Evolutionary conservation across 768 basidiomycete genomes (phyloP), one percentile per base, ranked within the genome.

Genomic region (Mycena albidolilacea): DNA sequence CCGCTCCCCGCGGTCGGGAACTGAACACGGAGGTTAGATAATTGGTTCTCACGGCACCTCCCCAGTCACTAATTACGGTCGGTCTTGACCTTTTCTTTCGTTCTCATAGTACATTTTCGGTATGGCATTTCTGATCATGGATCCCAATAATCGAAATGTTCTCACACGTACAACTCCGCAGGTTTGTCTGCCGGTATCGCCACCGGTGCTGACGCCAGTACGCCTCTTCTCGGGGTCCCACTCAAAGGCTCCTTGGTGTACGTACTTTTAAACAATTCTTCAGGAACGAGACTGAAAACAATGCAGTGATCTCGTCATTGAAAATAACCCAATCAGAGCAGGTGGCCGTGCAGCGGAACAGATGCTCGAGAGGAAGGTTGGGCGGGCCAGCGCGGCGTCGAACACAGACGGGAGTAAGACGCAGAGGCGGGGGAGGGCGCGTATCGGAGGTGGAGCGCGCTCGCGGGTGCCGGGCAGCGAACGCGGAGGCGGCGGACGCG

Each of bases 21-120:
- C 52, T 65, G 38, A 65, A 65, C 64, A 65, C 64, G 8, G 64
- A 65, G 64, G 64, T 65, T 14, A 15, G 14, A 46, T 12, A 14
- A 30, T 30, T 50, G 43, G n/a, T 1, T 43, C 1, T 43, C 14
- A 43, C 7, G 41, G 10, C 10, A 43, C 14, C 41, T 43, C 41
- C 10, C 14, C 41, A 30, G 30, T 30, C 30, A 30, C 30, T 30
- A 43, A 43, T 43, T 43, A 2, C 15, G 7, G 58, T 39, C 6
- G n/a, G 2, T 38, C 14, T 59, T 19, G 17, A 17, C 19, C 2
- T 39, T 7, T 39, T 19, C 5, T 1, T 9, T 48, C 46, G 50
- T 30, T 12, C 23, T 54, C 17, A 3, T 30, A 64, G 63, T 64
- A 64, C 35, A 5, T 64, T 11, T 64, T 64, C 35, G 63, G 63